Evolutionary conservation across 1,284 basidiomycete species (phyloP), one percentile per base, ranked within the genome.

Genomic region (Tilletiopsis washingtonensis): DNA sequence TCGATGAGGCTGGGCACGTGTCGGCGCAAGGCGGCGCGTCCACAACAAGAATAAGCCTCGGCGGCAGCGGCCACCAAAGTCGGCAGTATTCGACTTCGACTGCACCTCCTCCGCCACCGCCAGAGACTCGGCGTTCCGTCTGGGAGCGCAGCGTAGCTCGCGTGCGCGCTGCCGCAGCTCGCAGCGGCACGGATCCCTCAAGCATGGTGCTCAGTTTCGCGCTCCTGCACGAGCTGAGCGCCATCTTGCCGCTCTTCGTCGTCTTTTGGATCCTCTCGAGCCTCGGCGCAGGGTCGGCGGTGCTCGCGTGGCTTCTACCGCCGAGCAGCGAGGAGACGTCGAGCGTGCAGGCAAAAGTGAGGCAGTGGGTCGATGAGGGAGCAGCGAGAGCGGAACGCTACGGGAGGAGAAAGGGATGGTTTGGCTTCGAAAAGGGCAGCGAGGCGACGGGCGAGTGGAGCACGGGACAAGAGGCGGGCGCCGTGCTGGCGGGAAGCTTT

Each of bases 141-240:
- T 19, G 19, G 11, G 23, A 15, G 19, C 29, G 45, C 14, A 20
- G 23, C 34, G n/a, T 40, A 21, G 47, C 32, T 24, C 40, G 6
- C 21, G 51, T 72, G 9, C 56, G 59, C 19, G 49, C 55, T 29
- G 46, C 56, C 11, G 64, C 69, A 1, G 37, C 38, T 23, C 45
- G 49, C 38, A 62, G 55, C 26, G 81, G 84, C 15, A 78, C 84
- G 1, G 84, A 88, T 5, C 74, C 91, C 0, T 79, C 87, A 0
- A 87, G 87, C 2, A 79, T 94, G 45, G 73, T 84, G 3, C 62
- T 86, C 32, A 87, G 88, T 1, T 93, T 94, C 66, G 81, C 81
- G 2, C 75, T 91, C 45, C 77, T 96, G 6, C 91, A 94, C 71
- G 91, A 96, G 72, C 62, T 89, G 14, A 91, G 88, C 0, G 89